Base-by-base conservation (phyloP, 2,329 filamentous ascomycete genomes). In the Diaporthe destruens region DNA sequence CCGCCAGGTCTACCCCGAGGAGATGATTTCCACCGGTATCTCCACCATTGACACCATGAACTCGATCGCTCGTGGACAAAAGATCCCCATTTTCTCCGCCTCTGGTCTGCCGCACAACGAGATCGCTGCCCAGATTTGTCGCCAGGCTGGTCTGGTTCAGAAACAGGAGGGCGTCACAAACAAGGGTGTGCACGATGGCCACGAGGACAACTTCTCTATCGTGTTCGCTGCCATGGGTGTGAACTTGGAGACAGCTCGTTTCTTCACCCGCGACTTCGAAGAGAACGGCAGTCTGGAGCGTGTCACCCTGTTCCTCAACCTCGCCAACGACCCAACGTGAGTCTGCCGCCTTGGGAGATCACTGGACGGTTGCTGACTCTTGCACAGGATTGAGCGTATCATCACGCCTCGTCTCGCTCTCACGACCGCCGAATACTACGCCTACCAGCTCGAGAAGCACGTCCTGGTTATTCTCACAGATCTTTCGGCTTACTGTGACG, bases 191-290 rank as follows among this genome's bases (percentile, higher is more conserved):
- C 96, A 99, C 81, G 97, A 99, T 80, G 95, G 92, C 71, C 96
- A 99, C 84, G 95, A 98, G 80, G 96, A 99, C 81, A 99, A 99
- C 88, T 99, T 99, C 89, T 98, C 95, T 74, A 99, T 99, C 80
- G 96, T 99, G 72, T 99, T 99, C 82, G 97, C 94, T 81, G 96
- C 96, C 81, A 99, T 99, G 96, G 96, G 96, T 95, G 96, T 99
- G 79, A 99, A 99, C 87, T 91, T 99, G 92, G 96, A 99, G 83
- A 99, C 96, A 42, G 94, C 93, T 79, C 93, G 96, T 79, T 99
- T 99, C 90, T 99, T 99, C 88, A 98, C 96, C 49, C 91, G 94
- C 77, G 96, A 99, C 80, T 99, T 99, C 81, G 96, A 99, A 84
- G 95, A 99, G 89, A 99, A 99, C 84, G 97, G 97, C 78, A 97